Base-by-base conservation (phyloP, 2,329 filamentous ascomycete genomes). In the Arthrobotrys conoides region DNA sequence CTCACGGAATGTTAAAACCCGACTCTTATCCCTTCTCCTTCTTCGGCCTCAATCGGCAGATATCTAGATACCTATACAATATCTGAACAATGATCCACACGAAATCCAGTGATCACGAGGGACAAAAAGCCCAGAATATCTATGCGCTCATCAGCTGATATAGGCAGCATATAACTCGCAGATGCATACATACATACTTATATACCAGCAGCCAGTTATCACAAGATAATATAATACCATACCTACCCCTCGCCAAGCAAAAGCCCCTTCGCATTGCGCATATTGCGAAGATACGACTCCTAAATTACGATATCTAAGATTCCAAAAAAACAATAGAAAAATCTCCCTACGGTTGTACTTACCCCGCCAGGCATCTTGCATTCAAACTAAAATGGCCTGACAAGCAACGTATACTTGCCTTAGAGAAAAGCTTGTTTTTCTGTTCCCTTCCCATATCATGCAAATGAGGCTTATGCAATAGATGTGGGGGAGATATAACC, bases 371-470 rank as follows among this genome's bases (percentile, higher is more conserved):
- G 57, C 33, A 44, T 3, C 57, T 44, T 44, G 57, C 57, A 61
- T 61, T 27, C 14, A 16, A 46, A 8, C 57, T 44, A 61, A 20
- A 61, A 61, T 61, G 57, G 57, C 57, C 57, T 61, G 57, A 61
- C 57, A 61, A 44, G 57, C 57, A 61, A 44, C 57, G 57, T 61
- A 61, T 61, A 24, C 57, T 61, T 61, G 57, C 57, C 36, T 61
- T 61, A 61, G 36, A 61, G 57, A 61, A n/a, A 61, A 61, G 57
- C 57, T 61, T 61, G 57, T 61, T 61, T 59, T 59, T n/a, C 46
- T n/a, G n/a, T n/a, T n/a, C n/a, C n/a, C n/a, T 49, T 12, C 36
- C 36, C 8, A 38, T 38, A 38, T 14, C 36, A 38, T 38, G 36
- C 36, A 14, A 3, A 18, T 41, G 57, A 27, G 57, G 57, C 36